Evolutionary conservation across 768 basidiomycete species (phyloP), one percentile per base, ranked within the genome.

Genomic region (Boletus barrowsii): DNA sequence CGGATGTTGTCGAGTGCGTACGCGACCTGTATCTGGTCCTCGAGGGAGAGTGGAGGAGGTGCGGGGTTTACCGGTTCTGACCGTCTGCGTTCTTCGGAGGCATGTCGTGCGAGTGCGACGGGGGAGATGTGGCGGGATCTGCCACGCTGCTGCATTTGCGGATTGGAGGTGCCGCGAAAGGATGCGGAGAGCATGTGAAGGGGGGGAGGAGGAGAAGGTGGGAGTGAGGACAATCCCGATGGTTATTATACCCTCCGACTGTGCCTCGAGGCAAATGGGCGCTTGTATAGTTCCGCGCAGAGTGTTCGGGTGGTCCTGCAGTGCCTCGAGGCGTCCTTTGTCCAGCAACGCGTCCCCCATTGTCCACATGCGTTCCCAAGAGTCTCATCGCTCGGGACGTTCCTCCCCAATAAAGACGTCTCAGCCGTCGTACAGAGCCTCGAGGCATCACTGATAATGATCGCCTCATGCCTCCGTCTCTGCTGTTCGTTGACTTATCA

Each of bases 1-100:
- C 81, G 83, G 53, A 87, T 80, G 72, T 88, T 74, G 66, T 87
- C 85, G 57, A 77, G 73, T 0, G 84, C 83, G 61, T 87, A 87
- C 8, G 86, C 86, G 61, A 79, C 73, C 62, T 86, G 83, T 36
- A 87, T 76, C 67, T 82, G 82, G 74, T 86, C 86, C 47, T 80
- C 77, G 56, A 87, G 77, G 0, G 82, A 68, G 20, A 8, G 42
- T 26, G 42, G 26, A 2, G 42, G 42, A 24, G 5, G 14, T 30
- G 22, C 9, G 15, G 42, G 22, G 22, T 2, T 22, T 22, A 22
- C 22, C 22, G 22, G 22, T 3, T 22, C 22, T 22, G 22, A 30
- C 15, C 42, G 66, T 53, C 65, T 58, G 30, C 76, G 73, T 47
- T 80, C 76, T 18, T 77, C 74, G 8, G 75, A 75, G 0, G 77